These are phyloP conservation scores for Aquilaria agallochum DNA, from an alignment of 441 rosid genomes.

Conservation along the genomic window DNA sequence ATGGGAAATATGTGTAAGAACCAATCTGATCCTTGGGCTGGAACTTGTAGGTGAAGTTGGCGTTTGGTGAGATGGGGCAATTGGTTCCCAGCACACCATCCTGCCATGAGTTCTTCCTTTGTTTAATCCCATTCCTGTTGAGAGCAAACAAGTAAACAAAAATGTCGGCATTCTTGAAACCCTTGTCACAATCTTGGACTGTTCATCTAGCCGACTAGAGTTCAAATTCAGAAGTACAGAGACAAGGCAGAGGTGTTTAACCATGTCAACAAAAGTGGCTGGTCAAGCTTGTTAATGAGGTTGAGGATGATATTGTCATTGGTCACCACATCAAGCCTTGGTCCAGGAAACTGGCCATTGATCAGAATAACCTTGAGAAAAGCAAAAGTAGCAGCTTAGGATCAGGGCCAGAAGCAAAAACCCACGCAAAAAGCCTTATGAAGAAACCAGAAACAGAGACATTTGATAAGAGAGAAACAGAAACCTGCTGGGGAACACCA, in stretches of 20 bases:
- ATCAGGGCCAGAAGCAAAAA: background rate
- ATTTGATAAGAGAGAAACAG: background rate
- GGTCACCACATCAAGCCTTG: slow-evolving; percentile 70
- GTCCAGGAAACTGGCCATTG: slow-evolving; percentile 92
- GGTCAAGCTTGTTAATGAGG: slow-evolving; percentile 78
- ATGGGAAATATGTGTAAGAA: slow-evolving; percentile 66
- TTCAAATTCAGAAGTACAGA: too few species aligned
- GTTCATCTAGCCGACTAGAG: too few species aligned
- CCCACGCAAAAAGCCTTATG: background rate
- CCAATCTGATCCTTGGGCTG: slow-evolving; percentile 91
- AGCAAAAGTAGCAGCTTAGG: slow-evolving; percentile 5
- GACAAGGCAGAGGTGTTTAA: slow-evolving; percentile 1
- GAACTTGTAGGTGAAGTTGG: slow-evolving; percentile 75
- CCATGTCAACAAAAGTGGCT: slow-evolving; percentile 88
- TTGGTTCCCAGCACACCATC: slow-evolving; percentile 87
- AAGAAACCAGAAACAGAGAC: background rate
- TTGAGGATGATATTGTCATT: slow-evolving; percentile 79
- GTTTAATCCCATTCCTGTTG: slow-evolving; percentile 81
- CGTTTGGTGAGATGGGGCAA: slow-evolving; percentile 73
- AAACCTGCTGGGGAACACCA: slow-evolving; percentile 66
- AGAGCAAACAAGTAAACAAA: slow-evolving; percentile 1
- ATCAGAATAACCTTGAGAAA: slow-evolving; percentile 60
- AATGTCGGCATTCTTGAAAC: background rate
- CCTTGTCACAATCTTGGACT: too few species aligned
- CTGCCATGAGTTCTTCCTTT: slow-evolving; percentile 27